phyloP scores from a whole-genome alignment of 352 stramenopile species.

The Pythium utonaiense region DNA sequence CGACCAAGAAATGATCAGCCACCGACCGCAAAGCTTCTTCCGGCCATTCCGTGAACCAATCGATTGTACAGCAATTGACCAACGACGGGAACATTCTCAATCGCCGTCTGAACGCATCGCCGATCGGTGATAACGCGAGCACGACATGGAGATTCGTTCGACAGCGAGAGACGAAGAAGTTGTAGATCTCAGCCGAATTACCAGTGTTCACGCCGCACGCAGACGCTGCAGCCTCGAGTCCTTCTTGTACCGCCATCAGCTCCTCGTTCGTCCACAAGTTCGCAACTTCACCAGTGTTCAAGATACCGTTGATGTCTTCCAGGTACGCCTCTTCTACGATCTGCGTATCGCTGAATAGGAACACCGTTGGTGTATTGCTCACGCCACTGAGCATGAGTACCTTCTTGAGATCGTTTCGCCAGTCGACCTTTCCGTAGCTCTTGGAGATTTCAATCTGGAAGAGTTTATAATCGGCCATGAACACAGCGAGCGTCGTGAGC shows the following conservation, averaged over 20 bases:
- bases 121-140: conserved; percentile 91
- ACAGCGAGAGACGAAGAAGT: conserved; percentile 89
- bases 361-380: conserved; percentile 87
- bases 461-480: conserved; percentile 92
- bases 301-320: conserved; percentile 92
- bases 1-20: conserved; percentile 89
- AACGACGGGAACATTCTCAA: conserved; percentile 96
- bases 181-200: conserved; percentile 78
- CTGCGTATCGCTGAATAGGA: conserved; percentile 92
- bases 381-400: conserved; percentile 76
- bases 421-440: conserved; percentile 90
- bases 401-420: conserved; percentile 92
- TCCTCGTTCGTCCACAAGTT: conserved; percentile 92
- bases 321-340: conserved; percentile 92
- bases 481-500: conserved; percentile 91
- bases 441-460: conserved; percentile 97
- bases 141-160: conserved; percentile 94
- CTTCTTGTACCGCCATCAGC: conserved; percentile 78
- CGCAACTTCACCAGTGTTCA: conserved; percentile 92
- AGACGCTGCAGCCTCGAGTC: conserved; percentile 56
- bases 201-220: conserved; percentile 65
- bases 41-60: conserved; percentile 96
- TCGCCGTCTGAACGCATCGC: conserved; percentile 90
- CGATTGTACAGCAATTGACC: conserved; percentile 96
- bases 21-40: conserved; percentile 92